Evolutionary conservation across 495 filamentous ascomycete genomes (phyloP).

Genomic region (Daldinia caldariorum): DNA sequence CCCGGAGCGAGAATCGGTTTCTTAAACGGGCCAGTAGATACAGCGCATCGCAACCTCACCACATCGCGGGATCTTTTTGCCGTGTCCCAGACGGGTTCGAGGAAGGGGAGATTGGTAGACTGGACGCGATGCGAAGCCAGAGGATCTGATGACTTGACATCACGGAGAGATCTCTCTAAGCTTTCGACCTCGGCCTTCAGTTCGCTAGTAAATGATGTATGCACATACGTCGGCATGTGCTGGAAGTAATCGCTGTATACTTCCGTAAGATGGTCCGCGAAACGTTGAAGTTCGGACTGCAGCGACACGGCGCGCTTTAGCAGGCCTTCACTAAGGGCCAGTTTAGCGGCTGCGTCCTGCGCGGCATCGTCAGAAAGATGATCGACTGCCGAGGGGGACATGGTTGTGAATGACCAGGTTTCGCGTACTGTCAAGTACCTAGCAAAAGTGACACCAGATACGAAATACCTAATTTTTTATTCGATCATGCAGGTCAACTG

Average conservation of each 20-base stretch:
- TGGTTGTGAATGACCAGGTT: neutral
- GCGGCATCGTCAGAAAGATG: neutral
- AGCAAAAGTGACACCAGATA: neutral
- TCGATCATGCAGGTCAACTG: neutral
- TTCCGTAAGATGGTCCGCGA: constrained; percentile 37
- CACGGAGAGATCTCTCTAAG: constrained; percentile 20
- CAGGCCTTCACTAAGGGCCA: constrained; percentile 14
- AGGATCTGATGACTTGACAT: constrained; percentile 31
- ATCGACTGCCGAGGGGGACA: constrained; percentile 14
- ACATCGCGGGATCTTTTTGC: constrained; percentile 44
- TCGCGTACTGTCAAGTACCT: neutral
- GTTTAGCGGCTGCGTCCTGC: constrained; percentile 6
- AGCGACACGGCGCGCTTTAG: constrained; percentile 28
- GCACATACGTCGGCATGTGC: constrained; percentile 39
- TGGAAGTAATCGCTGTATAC: constrained; percentile 45
- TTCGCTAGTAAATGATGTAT: constrained; percentile 39
- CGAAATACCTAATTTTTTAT: neutral
- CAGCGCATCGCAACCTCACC: constrained; percentile 43
- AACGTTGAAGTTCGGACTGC: constrained; percentile 44
- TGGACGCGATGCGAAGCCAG: constrained; percentile 34
- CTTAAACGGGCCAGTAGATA: constrained; percentile 42
- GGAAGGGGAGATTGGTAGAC: constrained; percentile 43
- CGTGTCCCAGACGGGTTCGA: constrained; percentile 45
- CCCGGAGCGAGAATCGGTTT: constrained; percentile 45
- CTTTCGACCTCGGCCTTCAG: constrained; percentile 39